phyloP scores from a whole-genome alignment of 129 eudicot species.

The Helichrysum umbraculigerum region DNA sequence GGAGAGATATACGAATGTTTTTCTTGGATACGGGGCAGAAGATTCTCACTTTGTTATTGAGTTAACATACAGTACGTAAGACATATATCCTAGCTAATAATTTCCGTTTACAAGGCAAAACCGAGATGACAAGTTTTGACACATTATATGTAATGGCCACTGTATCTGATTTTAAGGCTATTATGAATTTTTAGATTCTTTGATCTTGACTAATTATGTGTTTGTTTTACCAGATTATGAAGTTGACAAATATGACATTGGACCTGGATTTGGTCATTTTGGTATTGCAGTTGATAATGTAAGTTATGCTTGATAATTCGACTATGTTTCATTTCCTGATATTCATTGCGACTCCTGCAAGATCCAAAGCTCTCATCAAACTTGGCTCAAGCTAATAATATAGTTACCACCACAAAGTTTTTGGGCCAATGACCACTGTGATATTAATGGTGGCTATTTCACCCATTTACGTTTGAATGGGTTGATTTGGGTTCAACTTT shows the following conservation, averaged over 20 bases:
- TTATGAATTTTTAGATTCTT: conserved; percentile 2
- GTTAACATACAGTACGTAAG: conserved; percentile 77
- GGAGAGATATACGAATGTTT: conserved; percentile 91
- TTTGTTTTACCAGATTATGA: conserved; percentile 70
- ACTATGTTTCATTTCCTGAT: conserved; percentile 9
- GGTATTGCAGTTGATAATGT: conserved; percentile 94
- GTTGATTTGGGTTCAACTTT: not conserved
- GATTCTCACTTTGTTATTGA: conserved; percentile 97
- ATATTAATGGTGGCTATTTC: not conserved
- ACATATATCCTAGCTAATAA: conserved; percentile 14
- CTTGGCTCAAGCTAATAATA: not conserved
- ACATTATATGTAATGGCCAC: not conserved
- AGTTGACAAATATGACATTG: conserved; percentile 84
- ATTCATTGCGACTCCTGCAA: not conserved
- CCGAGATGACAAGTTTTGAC: not conserved
- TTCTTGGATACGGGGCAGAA: conserved; percentile 98
- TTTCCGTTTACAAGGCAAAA: not conserved
- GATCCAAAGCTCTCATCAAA: not conserved
- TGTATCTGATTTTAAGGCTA: not conserved
- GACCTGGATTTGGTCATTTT: conserved; percentile 84
- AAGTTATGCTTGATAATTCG: conserved; percentile 26
- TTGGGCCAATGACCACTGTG: not conserved
- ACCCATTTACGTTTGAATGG: not conserved
- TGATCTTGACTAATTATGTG: conserved; percentile 11
- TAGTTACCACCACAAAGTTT: not conserved